Percentiles rank a stretch among this genome's conserved stretches.
Evolutionary conservation across 441 rosid species (phyloP).

Genomic region (Breynia disticha): DNA sequence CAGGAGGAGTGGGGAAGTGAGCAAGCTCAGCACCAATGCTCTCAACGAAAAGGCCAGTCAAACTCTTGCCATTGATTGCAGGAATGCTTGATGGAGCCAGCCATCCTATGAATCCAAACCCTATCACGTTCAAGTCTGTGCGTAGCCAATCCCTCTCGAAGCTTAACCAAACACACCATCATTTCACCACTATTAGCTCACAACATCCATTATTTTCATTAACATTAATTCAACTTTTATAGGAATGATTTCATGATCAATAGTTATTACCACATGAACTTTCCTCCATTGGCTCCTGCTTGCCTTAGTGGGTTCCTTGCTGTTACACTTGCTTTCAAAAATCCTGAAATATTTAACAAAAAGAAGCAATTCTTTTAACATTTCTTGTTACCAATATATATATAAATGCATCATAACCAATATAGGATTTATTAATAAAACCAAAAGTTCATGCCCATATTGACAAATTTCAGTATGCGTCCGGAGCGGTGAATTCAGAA

Average conservation of each 20-base stretch:
- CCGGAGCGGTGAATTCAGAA: no score
- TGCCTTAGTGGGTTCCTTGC: constrained; percentile 52
- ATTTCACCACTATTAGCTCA: no score
- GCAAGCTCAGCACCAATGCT: constrained; percentile 86
- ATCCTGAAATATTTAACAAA: constrained; percentile 28
- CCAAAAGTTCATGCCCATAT: no score
- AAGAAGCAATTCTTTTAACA: neutral
- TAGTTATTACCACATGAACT: constrained; percentile 43
- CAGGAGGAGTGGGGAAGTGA: constrained; percentile 79
- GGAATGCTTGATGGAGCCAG: constrained; percentile 85
- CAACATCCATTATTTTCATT: neutral
- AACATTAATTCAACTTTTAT: neutral
- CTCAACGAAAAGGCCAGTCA: constrained; percentile 80
- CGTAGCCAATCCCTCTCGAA: constrained; percentile 80
- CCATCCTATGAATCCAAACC: constrained; percentile 87
- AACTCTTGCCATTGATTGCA: constrained; percentile 69
- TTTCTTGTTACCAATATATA: constrained; percentile 1
- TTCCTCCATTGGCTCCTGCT: constrained; percentile 46
- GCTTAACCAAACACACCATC: constrained; percentile 21
- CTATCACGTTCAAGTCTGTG: constrained; percentile 66
- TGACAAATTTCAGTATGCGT: no score
- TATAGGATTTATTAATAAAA: neutral
- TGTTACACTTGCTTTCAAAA: constrained; percentile 36
- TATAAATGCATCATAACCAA: neutral
- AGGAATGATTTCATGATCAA: neutral